phyloP scores from a whole-genome alignment of 495 filamentous ascomycete species.

The Gamarada debralockiae region DNA sequence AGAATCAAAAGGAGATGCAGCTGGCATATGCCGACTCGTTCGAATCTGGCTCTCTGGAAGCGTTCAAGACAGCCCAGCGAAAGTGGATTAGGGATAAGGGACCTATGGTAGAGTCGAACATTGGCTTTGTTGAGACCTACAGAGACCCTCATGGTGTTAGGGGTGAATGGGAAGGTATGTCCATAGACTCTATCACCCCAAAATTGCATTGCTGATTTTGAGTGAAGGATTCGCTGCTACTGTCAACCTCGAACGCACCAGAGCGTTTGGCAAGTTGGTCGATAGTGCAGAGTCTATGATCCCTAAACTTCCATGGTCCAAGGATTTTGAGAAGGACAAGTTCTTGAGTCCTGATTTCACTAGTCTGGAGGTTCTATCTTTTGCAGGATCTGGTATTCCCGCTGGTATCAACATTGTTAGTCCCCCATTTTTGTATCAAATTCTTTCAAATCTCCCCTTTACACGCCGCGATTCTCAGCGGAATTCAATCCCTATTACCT shows the following conservation, averaged over 20 bases:
- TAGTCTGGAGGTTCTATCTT: constrained; percentile 66
- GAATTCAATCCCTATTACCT: no score
- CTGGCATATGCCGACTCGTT: constrained; percentile 82
- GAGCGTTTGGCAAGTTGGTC: constrained; percentile 84
- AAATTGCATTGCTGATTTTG: background rate
- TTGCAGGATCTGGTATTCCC: constrained; percentile 76
- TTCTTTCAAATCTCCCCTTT: constrained; percentile 6
- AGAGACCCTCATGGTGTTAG: constrained; percentile 88
- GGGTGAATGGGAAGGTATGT: constrained; percentile 84
- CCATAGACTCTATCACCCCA: background rate
- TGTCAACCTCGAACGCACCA: constrained; percentile 82
- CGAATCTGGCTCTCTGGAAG: constrained; percentile 74
- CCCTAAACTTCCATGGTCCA: constrained; percentile 80
- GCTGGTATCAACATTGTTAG: constrained; percentile 61
- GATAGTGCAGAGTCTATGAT: constrained; percentile 77
- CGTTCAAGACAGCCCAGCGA: constrained; percentile 87
- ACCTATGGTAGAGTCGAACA: constrained; percentile 83
- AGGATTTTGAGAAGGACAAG: constrained; percentile 90
- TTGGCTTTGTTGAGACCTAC: constrained; percentile 96
- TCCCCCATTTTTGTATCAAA: background rate
- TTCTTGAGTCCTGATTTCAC: constrained; percentile 96
- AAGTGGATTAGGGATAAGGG: constrained; percentile 92
- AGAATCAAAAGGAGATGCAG: constrained; percentile 82
- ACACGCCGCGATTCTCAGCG: background rate
- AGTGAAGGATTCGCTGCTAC: constrained; percentile 30